phyloP scores from a whole-genome alignment of 495 filamentous ascomycete species.

The Trichodelitschia bisporula region DNA sequence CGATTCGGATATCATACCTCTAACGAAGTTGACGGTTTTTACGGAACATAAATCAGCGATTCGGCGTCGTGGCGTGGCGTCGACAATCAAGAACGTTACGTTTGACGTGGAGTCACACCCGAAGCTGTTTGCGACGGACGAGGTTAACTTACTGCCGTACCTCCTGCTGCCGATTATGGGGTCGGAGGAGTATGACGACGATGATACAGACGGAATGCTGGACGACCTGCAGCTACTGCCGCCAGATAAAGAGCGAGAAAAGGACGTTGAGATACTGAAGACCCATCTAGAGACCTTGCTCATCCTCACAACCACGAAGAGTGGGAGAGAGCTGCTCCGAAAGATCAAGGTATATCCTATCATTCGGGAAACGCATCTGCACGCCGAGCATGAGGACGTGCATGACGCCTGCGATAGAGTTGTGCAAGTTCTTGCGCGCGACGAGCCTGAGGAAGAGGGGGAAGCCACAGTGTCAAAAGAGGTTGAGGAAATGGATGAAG shows the following conservation, averaged over 20 bases:
- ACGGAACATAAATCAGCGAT: slow-evolving; percentile 64
- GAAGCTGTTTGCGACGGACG: slow-evolving; percentile 24
- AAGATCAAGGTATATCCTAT: slow-evolving; percentile 68
- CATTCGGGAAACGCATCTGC: slow-evolving; percentile 61
- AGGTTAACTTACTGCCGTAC: slow-evolving; percentile 62
- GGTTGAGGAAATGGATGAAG: slow-evolving; percentile 18
- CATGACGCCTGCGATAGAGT: slow-evolving; percentile 67
- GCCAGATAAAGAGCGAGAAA: slow-evolving; percentile 64
- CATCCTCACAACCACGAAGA: slow-evolving; percentile 53
- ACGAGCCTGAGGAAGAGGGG: slow-evolving; percentile 27
- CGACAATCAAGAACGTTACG: slow-evolving; percentile 68
- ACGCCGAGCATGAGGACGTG: slow-evolving; percentile 57
- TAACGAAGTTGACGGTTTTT: slow-evolving; percentile 76
- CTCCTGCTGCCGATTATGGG: slow-evolving; percentile 46
- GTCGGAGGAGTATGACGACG: slow-evolving; percentile 29
- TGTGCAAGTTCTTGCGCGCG: slow-evolving; percentile 79
- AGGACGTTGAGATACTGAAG: slow-evolving; percentile 44
- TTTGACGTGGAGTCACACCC: slow-evolving; percentile 47
- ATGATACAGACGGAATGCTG: slow-evolving; percentile 56
- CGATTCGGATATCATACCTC: slow-evolving; percentile 44
- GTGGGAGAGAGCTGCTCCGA: slow-evolving; percentile 49
- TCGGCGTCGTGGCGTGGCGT: slow-evolving; percentile 72
- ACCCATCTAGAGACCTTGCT: slow-evolving; percentile 77
- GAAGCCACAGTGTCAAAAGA: slow-evolving; percentile 6
- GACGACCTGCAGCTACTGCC: slow-evolving; percentile 71